phyloP scores from a whole-genome alignment of 1,139 yeast species.

The Yamadazyma mexicana region DNA sequence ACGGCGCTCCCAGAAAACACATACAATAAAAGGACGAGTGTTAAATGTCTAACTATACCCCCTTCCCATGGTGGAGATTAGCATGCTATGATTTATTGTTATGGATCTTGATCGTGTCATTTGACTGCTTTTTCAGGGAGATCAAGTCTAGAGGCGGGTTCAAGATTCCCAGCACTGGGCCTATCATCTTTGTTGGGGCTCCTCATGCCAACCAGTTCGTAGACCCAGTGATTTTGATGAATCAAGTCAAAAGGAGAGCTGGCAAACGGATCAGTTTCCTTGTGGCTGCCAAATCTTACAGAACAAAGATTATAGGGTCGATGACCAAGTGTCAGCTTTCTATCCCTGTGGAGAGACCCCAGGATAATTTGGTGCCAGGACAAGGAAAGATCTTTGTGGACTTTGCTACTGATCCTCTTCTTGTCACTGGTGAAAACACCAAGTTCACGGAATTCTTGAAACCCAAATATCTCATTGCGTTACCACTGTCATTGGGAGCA shows the following conservation, averaged over 20 bases:
- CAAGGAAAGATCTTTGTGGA: conserved; percentile 59
- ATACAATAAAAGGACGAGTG: too few relatives aligned
- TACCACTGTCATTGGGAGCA: conserved; percentile 80
- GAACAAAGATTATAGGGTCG: conserved; percentile 66
- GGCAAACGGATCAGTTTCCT: conserved; percentile 70
- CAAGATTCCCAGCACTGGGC: conserved; percentile 79
- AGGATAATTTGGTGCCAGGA: conserved; percentile 69
- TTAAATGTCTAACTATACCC: too few relatives aligned
- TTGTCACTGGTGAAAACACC: conserved; percentile 67
- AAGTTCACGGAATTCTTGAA: conserved; percentile 65
- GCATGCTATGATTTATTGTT: conserved; percentile 48
- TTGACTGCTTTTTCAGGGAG: conserved; percentile 77
- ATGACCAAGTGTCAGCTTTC: conserved; percentile 75
- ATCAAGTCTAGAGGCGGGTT: conserved; percentile 90
- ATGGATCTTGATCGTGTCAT: conserved; percentile 46
- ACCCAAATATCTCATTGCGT: conserved; percentile 68
- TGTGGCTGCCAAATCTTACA: conserved; percentile 81
- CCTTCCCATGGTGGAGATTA: conserved; percentile 37
- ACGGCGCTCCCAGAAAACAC: too few relatives aligned
- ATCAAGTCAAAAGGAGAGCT: conserved; percentile 72
- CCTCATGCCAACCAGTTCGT: conserved; percentile 98
- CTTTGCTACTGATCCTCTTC: conserved; percentile 44
- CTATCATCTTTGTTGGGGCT: conserved; percentile 93
- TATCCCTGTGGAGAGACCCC: conserved; percentile 90
- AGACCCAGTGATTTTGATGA: conserved; percentile 84